phyloP scores from a whole-genome alignment of 2,329 filamentous ascomycete species.

The Hypomyces rosellus region DNA sequence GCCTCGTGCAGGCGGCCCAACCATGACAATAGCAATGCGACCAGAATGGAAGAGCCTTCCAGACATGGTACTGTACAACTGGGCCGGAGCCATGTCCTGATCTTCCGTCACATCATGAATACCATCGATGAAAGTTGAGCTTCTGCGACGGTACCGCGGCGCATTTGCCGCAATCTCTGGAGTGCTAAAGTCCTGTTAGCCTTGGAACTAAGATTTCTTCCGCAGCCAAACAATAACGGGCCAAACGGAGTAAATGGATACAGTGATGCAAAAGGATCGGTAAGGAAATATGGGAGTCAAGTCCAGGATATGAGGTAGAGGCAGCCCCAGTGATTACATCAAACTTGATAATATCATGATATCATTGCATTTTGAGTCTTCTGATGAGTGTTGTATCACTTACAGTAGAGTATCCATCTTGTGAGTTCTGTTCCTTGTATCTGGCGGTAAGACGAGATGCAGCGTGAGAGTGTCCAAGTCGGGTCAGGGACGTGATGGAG shows the following conservation, averaged over 20 bases:
- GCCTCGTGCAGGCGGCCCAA: conserved; percentile 87
- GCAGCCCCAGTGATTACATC: neutral
- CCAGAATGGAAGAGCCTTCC: conserved; percentile 95
- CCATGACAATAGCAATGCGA: conserved; percentile 93
- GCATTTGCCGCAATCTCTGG: conserved; percentile 89
- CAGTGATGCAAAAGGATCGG: too few species aligned
- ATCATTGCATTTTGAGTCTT: too few species aligned
- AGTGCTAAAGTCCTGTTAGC: conserved; percentile 50
- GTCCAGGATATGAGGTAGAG: neutral
- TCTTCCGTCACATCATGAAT: conserved; percentile 90
- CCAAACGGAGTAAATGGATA: too few species aligned
- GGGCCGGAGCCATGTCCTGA: conserved; percentile 78
- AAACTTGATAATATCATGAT: neutral
- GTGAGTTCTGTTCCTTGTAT: neutral
- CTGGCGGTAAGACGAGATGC: too few species aligned
- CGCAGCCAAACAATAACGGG: too few species aligned
- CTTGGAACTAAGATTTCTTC: neutral
- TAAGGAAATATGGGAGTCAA: neutral
- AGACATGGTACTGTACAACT: conserved; percentile 97
- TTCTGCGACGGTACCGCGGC: conserved; percentile 82
- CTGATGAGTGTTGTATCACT: conserved; percentile 10
- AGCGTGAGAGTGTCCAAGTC: too few species aligned
- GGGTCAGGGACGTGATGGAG: too few species aligned
- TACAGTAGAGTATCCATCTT: conserved; percentile 28
- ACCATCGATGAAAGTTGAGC: conserved; percentile 93